These are phyloP conservation scores for Ceriops decandra DNA, from an alignment of 345 rosid genomes.

Conservation along the genomic window DNA sequence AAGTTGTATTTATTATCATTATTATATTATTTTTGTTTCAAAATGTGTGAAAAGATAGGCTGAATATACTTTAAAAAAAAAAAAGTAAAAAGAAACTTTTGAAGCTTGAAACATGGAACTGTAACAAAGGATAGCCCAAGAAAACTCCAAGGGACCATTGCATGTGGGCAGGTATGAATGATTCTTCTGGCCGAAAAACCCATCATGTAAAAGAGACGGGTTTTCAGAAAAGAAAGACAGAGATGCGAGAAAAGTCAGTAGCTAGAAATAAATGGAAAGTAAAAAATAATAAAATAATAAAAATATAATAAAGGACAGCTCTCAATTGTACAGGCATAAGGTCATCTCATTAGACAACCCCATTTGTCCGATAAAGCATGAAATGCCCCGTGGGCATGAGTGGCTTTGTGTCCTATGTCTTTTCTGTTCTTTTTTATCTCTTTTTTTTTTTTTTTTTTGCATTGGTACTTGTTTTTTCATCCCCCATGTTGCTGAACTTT, in stretches of 20 bases:
- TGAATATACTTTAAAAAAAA: not conserved
- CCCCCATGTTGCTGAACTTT: slow-evolving; percentile 9
- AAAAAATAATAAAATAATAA: slow-evolving; percentile 5
- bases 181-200: slow-evolving; percentile 15
- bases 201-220: slow-evolving; percentile 20
- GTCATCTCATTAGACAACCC: slow-evolving; percentile 51
- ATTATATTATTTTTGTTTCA: too few species aligned
- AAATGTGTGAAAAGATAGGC: not conserved
- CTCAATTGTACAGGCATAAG: slow-evolving; percentile 13
- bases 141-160: slow-evolving; percentile 12
- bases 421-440: not conserved
- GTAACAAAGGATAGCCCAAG: not conserved
- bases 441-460: slow-evolving; percentile 9
- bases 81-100: not conserved
- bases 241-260: not conserved
- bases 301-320: slow-evolving; percentile 10
- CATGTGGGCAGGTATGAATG: slow-evolving; percentile 26
- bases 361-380: slow-evolving; percentile 34
- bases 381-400: slow-evolving; percentile 5
- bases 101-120: not conserved
- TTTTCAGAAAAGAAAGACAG: not conserved
- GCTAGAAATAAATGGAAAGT: not conserved
- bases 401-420: not conserved
- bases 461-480: slow-evolving; percentile 27
- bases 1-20: too few species aligned